phyloP scores from a whole-genome alignment of 2,329 filamentous ascomycete species.

The Botrytis aclada region DNA sequence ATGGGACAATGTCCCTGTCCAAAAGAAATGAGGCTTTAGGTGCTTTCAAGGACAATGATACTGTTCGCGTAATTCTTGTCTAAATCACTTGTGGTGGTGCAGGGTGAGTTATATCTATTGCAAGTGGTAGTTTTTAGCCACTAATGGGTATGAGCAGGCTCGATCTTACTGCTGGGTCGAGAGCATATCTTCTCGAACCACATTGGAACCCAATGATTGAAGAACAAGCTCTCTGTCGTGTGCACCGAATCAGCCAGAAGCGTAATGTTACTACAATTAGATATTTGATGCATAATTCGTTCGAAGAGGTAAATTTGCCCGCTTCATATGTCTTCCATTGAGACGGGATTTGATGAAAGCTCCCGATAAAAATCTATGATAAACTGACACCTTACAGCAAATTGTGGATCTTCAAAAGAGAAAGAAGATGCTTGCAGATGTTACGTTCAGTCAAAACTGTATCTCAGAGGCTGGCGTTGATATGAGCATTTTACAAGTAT shows the following conservation, averaged over 20 bases:
- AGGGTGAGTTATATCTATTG: constrained; percentile 40
- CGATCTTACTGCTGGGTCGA: constrained; percentile 28
- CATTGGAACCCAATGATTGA: constrained; percentile 38
- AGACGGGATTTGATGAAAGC: too few species aligned
- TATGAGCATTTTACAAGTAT: too few species aligned
- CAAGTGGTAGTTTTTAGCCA: neutral
- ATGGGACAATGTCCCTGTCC: constrained; percentile 46
- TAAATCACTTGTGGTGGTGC: constrained; percentile 52
- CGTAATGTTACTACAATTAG: constrained; percentile 30
- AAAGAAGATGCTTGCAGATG: constrained; percentile 21
- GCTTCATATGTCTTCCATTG: too few species aligned
- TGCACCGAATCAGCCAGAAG: constrained; percentile 32
- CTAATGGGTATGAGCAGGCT: constrained; percentile 12
- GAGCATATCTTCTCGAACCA: constrained; percentile 33
- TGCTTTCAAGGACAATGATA: constrained; percentile 41
- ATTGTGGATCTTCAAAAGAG: constrained; percentile 19
- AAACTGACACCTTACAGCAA: constrained; percentile 18
- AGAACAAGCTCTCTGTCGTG: constrained; percentile 27
- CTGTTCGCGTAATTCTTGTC: constrained; percentile 45
- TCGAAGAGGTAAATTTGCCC: constrained; percentile 28
- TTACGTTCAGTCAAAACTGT: constrained; percentile 1
- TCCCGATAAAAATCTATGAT: neutral
- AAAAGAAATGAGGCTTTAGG: constrained; percentile 44
- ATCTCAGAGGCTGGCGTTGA: too few species aligned
- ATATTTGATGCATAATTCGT: constrained; percentile 33